Base-by-base conservation (phyloP, 2,329 filamentous ascomycete species). In the Xylaria sp. region DNA sequence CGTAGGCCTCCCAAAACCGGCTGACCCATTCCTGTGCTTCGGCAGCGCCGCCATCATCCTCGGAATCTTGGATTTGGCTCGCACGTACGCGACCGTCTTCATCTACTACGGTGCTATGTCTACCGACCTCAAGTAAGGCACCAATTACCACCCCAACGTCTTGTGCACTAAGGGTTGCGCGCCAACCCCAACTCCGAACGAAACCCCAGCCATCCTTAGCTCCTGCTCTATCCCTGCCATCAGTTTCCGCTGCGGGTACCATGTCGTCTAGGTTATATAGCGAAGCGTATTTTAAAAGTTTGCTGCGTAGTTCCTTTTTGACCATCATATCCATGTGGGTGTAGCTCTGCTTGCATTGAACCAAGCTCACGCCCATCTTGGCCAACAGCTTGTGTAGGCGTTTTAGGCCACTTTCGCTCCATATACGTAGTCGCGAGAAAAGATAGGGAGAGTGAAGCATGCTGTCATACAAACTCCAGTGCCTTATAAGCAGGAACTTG, bases 261-360 rank as follows among this genome's bases (percentile, higher is more conserved):
- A 99, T 89, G 60, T 95, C 96, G 72, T 98, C 94, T 1, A 99
- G 86, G 32, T 97, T 96, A 79, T 98, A 99, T 69, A 97, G 86
- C 0, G 93, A 93, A 0, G 94, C 94, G 77, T 97, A 98, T 75
- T 95, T 95, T 21, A 98, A 85, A 1, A 99, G 85, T 68, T 97
- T 93, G 56, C 93, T 89, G 50, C 95, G 90, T 34, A 98, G 82
- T 34, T 93, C 93, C 4, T 93, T 90, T 81, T 98, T 99, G 39
- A 99, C 84, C 80, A 97, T 91, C 90, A 98, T 97, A 80, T 98
- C 95, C 94, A 99, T 98, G 79, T 99, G 96, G 0, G 94, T 93
- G 78, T 98, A 99, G 78, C 90, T 95, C 80, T 98, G 96, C 75
- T 93, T 94, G 81, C 94, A 97, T 81, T 99, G 95, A 4, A 91